These are phyloP conservation scores for Dichomitus squalens DNA, from an alignment of 1,284 basidiomycete species.

Conservation along the genomic window DNA sequence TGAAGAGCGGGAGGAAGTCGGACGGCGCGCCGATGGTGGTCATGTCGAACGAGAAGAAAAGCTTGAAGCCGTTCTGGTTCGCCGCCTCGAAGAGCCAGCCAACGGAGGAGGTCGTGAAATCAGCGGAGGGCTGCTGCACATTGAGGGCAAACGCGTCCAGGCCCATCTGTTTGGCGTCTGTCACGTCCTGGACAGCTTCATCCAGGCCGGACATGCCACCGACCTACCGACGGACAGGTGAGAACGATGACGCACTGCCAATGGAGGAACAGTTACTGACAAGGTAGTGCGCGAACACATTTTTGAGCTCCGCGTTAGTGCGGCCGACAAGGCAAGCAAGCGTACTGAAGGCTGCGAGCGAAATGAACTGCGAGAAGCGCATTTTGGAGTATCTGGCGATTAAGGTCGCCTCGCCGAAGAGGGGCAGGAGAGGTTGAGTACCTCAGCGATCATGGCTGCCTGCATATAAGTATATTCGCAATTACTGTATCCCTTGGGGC, in stretches of 20 bases:
- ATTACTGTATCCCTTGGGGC: no score
- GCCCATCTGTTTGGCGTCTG: slow-evolving; percentile 14
- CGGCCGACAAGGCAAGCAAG: slow-evolving; percentile 3
- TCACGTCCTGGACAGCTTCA: slow-evolving; percentile 17
- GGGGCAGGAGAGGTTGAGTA: background rate
- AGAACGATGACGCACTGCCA: background rate
- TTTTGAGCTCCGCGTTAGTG: slow-evolving; percentile 13
- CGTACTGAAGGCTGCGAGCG: background rate
- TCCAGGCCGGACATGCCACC: slow-evolving; percentile 12
- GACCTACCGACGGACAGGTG: no score
- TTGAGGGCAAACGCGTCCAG: slow-evolving; percentile 18
- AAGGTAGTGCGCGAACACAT: slow-evolving; percentile 19
- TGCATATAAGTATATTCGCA: no score
- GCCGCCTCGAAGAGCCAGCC: slow-evolving; percentile 16
- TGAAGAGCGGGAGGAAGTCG: slow-evolving; percentile 18
- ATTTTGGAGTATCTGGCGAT: background rate
- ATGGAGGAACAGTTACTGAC: background rate
- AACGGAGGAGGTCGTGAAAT: slow-evolving; percentile 7
- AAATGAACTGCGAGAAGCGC: background rate
- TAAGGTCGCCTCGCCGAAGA: background rate
- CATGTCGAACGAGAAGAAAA: slow-evolving; percentile 87
- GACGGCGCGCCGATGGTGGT: slow-evolving; percentile 22
- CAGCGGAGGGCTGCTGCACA: slow-evolving; percentile 11
- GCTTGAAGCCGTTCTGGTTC: slow-evolving; percentile 53
- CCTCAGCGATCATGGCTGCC: background rate